phyloP scores from a whole-genome alignment of 805 yeast species.

The Candida adriatica region DNA sequence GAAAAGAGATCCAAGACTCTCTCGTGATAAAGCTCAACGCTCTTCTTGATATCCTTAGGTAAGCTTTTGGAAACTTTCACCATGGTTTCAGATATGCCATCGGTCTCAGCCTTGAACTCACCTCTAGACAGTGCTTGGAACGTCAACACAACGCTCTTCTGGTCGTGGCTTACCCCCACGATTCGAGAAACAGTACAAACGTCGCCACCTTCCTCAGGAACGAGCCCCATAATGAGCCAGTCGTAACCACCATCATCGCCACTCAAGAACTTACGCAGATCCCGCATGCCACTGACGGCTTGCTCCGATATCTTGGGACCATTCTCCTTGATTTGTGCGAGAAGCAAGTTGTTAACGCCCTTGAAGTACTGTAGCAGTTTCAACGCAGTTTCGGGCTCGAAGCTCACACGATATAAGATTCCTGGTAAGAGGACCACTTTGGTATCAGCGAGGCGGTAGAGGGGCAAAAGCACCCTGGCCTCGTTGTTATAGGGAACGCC shows the following conservation, averaged over 20 bases:
- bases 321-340: slow-evolving; percentile 8
- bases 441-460: slow-evolving; percentile 16
- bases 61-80: slow-evolving; percentile 8
- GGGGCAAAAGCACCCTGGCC: slow-evolving; percentile 13
- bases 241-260: slow-evolving; percentile 20
- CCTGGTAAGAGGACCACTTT: slow-evolving; percentile 51
- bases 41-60: slow-evolving; percentile 7
- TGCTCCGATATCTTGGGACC: slow-evolving; percentile 4
- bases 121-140: slow-evolving; percentile 47
- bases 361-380: slow-evolving; percentile 37
- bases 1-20: slow-evolving; percentile 10
- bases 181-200: slow-evolving; percentile 34
- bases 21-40: slow-evolving; percentile 12
- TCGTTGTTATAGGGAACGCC: slow-evolving; percentile 4
- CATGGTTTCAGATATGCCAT: slow-evolving; percentile 9
- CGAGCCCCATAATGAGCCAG: slow-evolving; percentile 21
- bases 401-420: slow-evolving; percentile 51
- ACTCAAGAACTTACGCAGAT: slow-evolving; percentile 17
- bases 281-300: slow-evolving; percentile 15
- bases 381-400: slow-evolving; percentile 40
- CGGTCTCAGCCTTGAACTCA: slow-evolving; percentile 11
- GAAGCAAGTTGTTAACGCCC: slow-evolving; percentile 18
- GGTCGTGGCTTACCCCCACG: slow-evolving; percentile 38
- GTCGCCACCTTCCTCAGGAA: slow-evolving; percentile 25
- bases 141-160: slow-evolving; percentile 35